Base-by-base conservation (phyloP, 495 filamentous ascomycete genomes). In the Penicillium chermesinum region DNA sequence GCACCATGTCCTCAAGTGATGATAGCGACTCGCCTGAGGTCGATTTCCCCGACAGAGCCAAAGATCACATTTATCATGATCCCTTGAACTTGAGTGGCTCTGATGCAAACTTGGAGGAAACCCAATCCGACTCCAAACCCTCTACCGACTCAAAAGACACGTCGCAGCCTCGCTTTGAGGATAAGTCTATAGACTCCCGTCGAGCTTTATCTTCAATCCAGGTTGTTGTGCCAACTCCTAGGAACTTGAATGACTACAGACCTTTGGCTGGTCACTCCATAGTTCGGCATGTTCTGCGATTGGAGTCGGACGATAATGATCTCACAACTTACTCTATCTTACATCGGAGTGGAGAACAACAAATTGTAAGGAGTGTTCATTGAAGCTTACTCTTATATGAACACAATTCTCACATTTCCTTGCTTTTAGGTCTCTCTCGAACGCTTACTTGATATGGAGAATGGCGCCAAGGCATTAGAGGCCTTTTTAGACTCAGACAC, bases 201-300 rank as follows among this genome's bases (percentile, higher is more conserved):
- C 3, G 6, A 15, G 17, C 38, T 14, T 4, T 18, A n/a, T 16
- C 42, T 6, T 8, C 8, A 6, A 10, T 79, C 15, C 54, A 73
- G 25, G 39, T 63, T 12, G 2, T 34, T 12, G 61, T 79, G 7
- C 74, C 75, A 7, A 37, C 43, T 0, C 54, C 72, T 17, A 44
- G 61, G 16, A 55, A 69, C n/a, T 46, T 52, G 2, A 66, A 69
- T 46, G 74, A 79, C 44, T 82, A 79, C 52, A 58, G 73, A 22
- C 66, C 62, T 41, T 67, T 76, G 8, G 63, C 61, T n/a, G 77
- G 72, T 7, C 71, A 78, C 47, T 70, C 62, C 44, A 57, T 55
- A 2, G 69, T 72, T 19, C 61, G 61, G 27, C 54, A 58, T 8
- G 58, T 81, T 15, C 50, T 78, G 41, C 54, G 61, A 13, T 61